These are phyloP conservation scores for Alternaria rosae DNA, from an alignment of 2,329 filamentous ascomycete genomes.

Conservation along the genomic window DNA sequence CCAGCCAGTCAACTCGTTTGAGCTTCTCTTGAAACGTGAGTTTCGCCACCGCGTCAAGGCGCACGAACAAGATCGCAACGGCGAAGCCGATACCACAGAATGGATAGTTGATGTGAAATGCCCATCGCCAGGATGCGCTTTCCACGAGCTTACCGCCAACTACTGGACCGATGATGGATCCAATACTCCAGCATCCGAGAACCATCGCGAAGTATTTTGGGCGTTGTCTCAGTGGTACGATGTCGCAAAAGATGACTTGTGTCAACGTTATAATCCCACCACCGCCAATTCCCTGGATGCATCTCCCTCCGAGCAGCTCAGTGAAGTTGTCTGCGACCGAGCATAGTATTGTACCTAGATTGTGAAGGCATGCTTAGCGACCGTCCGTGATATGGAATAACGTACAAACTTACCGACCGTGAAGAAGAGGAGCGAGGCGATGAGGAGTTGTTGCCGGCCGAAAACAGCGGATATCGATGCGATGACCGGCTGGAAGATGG, in stretches of 20 bases:
- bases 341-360: slow-evolving; percentile 50
- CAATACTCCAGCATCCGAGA: slow-evolving; percentile 60
- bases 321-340: slow-evolving; percentile 46
- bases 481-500: slow-evolving; percentile 64
- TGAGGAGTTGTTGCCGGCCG: slow-evolving; percentile 55
- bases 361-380: neutral
- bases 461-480: slow-evolving; percentile 56
- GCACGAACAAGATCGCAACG: slow-evolving; percentile 32
- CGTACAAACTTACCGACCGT: slow-evolving; percentile 45
- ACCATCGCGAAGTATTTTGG: slow-evolving; percentile 53
- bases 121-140: slow-evolving; percentile 65
- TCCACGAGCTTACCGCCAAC: slow-evolving; percentile 61
- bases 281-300: slow-evolving; percentile 50
- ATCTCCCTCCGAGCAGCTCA: slow-evolving; percentile 45
- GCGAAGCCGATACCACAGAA: slow-evolving; percentile 51
- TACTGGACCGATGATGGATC: slow-evolving; percentile 60
- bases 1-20: slow-evolving; percentile 53
- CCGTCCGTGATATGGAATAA: neutral
- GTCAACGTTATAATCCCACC: slow-evolving; percentile 52
- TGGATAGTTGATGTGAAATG: slow-evolving; percentile 70
- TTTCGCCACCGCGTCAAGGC: slow-evolving; percentile 25
- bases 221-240: slow-evolving; percentile 52
- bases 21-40: slow-evolving; percentile 34
- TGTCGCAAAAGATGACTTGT: slow-evolving; percentile 56
- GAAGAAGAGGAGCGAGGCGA: slow-evolving; percentile 54